Base-by-base conservation (phyloP, 1,139 yeast species). In the Candida mesenterica region DNA sequence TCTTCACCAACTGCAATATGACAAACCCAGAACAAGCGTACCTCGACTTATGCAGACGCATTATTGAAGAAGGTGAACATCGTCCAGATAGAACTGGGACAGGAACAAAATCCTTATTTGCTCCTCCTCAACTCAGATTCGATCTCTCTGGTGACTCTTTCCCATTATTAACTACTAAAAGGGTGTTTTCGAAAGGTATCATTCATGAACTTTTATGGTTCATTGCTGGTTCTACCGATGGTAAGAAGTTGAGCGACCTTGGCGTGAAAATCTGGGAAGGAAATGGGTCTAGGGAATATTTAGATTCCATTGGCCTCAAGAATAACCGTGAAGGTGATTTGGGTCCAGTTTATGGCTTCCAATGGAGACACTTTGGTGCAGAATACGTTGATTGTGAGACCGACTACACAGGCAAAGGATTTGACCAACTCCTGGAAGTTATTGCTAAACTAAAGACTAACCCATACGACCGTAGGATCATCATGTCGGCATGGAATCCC, bases 361-460 rank as follows among this genome's bases (percentile, higher is more conserved):
- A 92, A 62, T 92, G 99, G 99, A 79, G 99, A 53, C 98, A 94
- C 60, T 92, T 94, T 57, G 98, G 98, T 20, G 98, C 98, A 3
- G 78, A 83, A 46, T 92, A 92, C 58, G 68, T 55, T 28, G 89
- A 87, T 39, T 88, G 96, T 54, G 90, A 90, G 44, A 72, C 90
- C 5, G 95, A 92, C 58, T 92, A 92, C 53, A 57, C 83, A 0
- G 92, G 90, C 4, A 73, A 87, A 55, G 99, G 99, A 3, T 82
- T 78, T 37, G 99, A 92, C 56, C 99, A 92, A 64, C 68, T 92
- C 32, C 78, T 79, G 20, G 84, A 87, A 36, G 79, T 92, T 20
- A 87, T 92, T 35, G 68, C 83, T 37, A 86, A 84, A 47, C 68
- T 92, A 48, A 88, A 83, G 52, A 83, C 79, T 9, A 88, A 85